A percentile compares a stretch with the other conserved stretches of the same genome.
These are phyloP conservation scores for Yamadazyma scolyti DNA, from an alignment of 805 yeast species.

Conservation along the genomic window DNA sequence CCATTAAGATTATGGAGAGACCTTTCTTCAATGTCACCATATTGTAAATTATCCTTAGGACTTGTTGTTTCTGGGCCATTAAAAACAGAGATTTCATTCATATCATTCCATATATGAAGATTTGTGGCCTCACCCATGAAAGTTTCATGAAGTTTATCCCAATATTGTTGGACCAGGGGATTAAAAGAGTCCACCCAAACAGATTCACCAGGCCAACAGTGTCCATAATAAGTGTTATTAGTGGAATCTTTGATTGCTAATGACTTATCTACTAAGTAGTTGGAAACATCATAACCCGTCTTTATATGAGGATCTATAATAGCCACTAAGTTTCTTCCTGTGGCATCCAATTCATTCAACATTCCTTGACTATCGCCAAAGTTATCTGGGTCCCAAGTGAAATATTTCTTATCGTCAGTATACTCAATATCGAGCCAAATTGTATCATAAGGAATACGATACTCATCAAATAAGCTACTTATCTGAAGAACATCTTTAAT, in stretches of 20 bases:
- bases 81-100: slow-evolving; percentile 96
- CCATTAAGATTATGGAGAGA: slow-evolving; percentile 89
- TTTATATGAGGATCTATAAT: slow-evolving; percentile 93
- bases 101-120: slow-evolving; percentile 91
- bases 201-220: slow-evolving; percentile 98
- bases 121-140: slow-evolving; percentile 53
- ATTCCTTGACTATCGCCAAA: slow-evolving; percentile 75
- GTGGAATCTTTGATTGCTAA: slow-evolving; percentile 45
- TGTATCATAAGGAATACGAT: slow-evolving; percentile 79
- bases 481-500: slow-evolving; percentile 81
- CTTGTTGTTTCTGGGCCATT: slow-evolving; percentile 92
- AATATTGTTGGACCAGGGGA: slow-evolving; percentile 54
- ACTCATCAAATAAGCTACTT: slow-evolving; percentile 62
- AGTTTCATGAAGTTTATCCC: slow-evolving; percentile 51
- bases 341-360: slow-evolving; percentile 59
- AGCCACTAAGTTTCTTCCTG: slow-evolving; percentile 78
- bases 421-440: slow-evolving; percentile 96
- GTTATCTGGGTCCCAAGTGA: slow-evolving; percentile 77
- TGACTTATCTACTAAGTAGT: slow-evolving; percentile 38
- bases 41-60: slow-evolving; percentile 76
- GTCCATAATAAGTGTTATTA: slow-evolving; percentile 65
- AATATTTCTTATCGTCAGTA: slow-evolving; percentile 80
- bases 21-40: slow-evolving; percentile 83
- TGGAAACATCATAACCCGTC: slow-evolving; percentile 61
- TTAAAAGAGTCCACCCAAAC: slow-evolving; percentile 87